phyloP scores from a whole-genome alignment of 164 flowering plant species.

The Vitis cinerea region DNA sequence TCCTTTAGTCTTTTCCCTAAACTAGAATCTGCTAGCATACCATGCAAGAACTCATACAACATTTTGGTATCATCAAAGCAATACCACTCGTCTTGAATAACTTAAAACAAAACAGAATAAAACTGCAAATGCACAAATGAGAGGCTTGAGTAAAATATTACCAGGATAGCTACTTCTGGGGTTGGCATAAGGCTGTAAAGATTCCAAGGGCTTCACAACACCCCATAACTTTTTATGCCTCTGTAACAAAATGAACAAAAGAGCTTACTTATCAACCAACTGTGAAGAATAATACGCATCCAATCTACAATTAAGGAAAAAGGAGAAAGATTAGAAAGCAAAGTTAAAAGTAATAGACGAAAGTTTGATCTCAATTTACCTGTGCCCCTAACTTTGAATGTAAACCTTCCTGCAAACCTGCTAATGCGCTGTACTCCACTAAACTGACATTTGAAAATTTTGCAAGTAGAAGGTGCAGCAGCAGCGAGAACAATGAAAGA shows the following conservation, averaged over 20 bases:
- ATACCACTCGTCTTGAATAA: too few species aligned
- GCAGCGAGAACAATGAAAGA: conserved; percentile 61
- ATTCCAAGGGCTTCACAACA: conserved; percentile 45
- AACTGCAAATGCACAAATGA: not conserved
- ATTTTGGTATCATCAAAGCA: too few species aligned
- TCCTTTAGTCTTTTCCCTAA: too few species aligned
- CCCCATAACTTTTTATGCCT: conserved; percentile 75
- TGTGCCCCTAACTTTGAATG: conserved; percentile 23
- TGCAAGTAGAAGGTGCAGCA: conserved; percentile 76
- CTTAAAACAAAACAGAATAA: too few species aligned
- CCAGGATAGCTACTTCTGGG: conserved; percentile 74
- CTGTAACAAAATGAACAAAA: conserved; percentile 31
- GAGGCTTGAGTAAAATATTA: conserved; percentile 22
- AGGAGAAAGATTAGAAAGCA: not conserved
- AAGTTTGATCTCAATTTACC: conserved; percentile 22
- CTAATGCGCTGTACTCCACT: conserved; percentile 36
- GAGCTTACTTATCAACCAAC: not conserved
- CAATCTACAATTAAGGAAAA: not conserved
- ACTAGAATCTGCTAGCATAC: too few species aligned
- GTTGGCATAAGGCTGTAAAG: conserved; percentile 78
- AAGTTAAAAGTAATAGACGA: not conserved
- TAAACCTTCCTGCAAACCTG: conserved; percentile 45
- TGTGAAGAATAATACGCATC: not conserved
- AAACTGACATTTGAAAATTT: conserved; percentile 53
- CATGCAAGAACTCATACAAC: too few species aligned